Evolutionary conservation across 192 early-diverging fungal genomes (phyloP).

Genomic region (Globomyces pollinis-pini): DNA sequence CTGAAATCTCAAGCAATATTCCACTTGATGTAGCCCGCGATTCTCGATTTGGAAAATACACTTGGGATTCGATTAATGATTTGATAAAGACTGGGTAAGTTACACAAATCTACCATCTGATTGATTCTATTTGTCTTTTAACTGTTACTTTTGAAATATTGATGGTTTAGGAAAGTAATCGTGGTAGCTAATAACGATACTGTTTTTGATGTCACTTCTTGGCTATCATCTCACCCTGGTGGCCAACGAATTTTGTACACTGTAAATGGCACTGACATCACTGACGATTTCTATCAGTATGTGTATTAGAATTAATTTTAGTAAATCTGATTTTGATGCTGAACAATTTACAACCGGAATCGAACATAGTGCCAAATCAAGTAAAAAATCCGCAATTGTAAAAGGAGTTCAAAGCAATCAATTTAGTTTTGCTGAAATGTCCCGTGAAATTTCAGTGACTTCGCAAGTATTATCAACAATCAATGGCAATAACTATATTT

Average conservation of each 20-base stretch:
- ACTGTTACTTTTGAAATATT: too few species aligned
- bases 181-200: conserved; percentile 20
- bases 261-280: conserved; percentile 26
- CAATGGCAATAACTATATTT: too few species aligned
- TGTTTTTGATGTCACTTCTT: conserved; percentile 8
- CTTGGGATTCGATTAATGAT: conserved; percentile 16
- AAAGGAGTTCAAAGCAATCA: too few species aligned
- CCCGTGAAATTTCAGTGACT: too few species aligned
- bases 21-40: not conserved
- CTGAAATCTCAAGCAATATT: not conserved
- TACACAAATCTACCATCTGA: too few species aligned
- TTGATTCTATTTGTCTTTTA: too few species aligned
- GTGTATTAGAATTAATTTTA: not conserved
- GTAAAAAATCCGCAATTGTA: too few species aligned
- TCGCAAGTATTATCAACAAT: too few species aligned
- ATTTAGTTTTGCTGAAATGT: too few species aligned
- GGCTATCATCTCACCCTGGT: conserved; percentile 26
- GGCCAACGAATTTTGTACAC: conserved; percentile 21
- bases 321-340: not conserved
- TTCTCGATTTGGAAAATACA: not conserved
- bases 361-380: too few species aligned
- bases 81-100: not conserved
- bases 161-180: too few species aligned
- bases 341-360: too few species aligned
- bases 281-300: conserved; percentile 11